Evolutionary conservation across 2,329 filamentous ascomycete species (phyloP).

Genomic region (Fusarium sterilihyphosum): DNA sequence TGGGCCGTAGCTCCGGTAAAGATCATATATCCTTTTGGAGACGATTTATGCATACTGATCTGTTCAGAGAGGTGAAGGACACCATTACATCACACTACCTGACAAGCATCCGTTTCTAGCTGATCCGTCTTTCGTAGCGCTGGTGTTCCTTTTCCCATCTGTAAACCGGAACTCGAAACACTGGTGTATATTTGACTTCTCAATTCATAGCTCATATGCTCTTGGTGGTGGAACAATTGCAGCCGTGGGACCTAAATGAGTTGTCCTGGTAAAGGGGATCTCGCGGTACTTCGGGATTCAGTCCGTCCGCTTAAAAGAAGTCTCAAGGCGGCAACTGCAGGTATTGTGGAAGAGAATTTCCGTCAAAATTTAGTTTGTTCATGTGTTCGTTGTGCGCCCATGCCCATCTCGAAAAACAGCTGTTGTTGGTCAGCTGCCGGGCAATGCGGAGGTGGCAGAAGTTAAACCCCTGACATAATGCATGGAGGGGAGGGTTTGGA

Average conservation of each 20-base stretch:
- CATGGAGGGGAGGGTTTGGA: slow-evolving; percentile 10
- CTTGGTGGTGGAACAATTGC: not conserved
- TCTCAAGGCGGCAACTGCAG: slow-evolving; percentile 1
- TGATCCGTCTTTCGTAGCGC: not conserved
- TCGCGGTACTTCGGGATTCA: slow-evolving; percentile 33
- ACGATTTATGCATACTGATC: not conserved
- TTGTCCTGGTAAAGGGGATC: not conserved
- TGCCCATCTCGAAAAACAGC: slow-evolving; percentile 1
- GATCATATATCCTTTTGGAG: not conserved
- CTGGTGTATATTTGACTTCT: not conserved
- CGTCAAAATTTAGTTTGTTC: slow-evolving; percentile 16
- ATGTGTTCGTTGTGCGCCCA: slow-evolving; percentile 23
- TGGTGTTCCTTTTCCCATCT: not conserved
- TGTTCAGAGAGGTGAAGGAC: not conserved
- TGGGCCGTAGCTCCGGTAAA: slow-evolving; percentile 5
- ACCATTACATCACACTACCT: not conserved
- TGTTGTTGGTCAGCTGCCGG: slow-evolving; percentile 19
- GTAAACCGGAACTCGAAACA: not conserved
- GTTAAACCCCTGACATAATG: slow-evolving; percentile 20
- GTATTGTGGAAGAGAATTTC: slow-evolving; percentile 2
- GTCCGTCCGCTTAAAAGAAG: slow-evolving; percentile 24
- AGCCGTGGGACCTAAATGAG: not conserved
- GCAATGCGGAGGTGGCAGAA: slow-evolving; percentile 15
- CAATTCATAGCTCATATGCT: not conserved
- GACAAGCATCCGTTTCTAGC: not conserved